These are phyloP conservation scores for Cardamine occulta DNA, from an alignment of 345 rosid species.

Conservation along the genomic window DNA sequence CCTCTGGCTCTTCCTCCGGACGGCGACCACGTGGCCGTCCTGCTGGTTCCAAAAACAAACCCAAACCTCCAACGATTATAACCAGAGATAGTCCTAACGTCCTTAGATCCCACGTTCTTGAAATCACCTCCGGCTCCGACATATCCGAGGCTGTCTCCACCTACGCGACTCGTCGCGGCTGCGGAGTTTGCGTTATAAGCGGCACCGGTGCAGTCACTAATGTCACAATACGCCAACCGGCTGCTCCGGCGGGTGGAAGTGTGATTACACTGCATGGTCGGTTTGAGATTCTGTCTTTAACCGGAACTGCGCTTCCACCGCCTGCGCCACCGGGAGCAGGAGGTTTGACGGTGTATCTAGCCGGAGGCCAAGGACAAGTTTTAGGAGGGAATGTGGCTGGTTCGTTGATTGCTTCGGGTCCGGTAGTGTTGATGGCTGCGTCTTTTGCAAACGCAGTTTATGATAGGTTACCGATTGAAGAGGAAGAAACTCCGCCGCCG, in stretches of 20 bases:
- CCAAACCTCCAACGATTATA: conserved; percentile 66
- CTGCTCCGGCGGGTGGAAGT: conserved; percentile 52
- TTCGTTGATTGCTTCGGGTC: conserved; percentile 67
- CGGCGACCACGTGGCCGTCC: conserved; percentile 82
- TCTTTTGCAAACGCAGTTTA: conserved; percentile 72
- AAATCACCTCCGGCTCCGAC: conserved; percentile 64
- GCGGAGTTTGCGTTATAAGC: conserved; percentile 68
- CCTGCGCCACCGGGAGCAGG: conserved; percentile 76
- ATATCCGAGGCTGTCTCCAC: conserved; percentile 55
- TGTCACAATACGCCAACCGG: conserved; percentile 67
- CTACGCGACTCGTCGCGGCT: conserved; percentile 64
- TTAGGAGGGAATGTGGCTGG: conserved; percentile 78
- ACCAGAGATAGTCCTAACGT: conserved; percentile 73
- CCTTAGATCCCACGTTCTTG: conserved; percentile 67
- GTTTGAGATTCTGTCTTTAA: conserved; percentile 70
- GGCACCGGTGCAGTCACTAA: conserved; percentile 69
- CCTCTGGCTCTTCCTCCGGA: conserved; percentile 45
- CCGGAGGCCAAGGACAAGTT: conserved; percentile 81
- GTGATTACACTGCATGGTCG: conserved; percentile 71
- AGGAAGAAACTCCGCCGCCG: conserved; percentile 45
- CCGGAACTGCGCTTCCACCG: conserved; percentile 71
- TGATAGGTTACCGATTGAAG: conserved; percentile 72
- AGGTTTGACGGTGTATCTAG: conserved; percentile 62
- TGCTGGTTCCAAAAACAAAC: conserved; percentile 71
- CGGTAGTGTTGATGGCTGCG: conserved; percentile 73